Evolutionary conservation across 176 grass and related monocot species (phyloP).

Genomic region (Calamus simplicifolius): DNA sequence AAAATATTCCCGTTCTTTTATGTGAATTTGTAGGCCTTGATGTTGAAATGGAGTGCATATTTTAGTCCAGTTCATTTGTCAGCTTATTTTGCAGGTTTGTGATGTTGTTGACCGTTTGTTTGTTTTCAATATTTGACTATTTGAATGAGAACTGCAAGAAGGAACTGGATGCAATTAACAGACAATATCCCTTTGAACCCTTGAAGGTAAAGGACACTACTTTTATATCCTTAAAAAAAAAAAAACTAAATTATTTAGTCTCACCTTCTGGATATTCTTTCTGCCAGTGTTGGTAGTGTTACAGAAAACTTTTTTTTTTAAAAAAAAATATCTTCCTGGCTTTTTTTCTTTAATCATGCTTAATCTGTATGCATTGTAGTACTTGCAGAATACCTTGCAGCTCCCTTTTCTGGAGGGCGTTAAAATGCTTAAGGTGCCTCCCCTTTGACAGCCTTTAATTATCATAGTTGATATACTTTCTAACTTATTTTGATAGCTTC

Average conservation of each 20-base stretch:
- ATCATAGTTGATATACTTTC: background rate
- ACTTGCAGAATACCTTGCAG: slow-evolving; percentile 71
- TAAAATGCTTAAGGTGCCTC: slow-evolving; percentile 79
- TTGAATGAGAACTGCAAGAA: slow-evolving; percentile 63
- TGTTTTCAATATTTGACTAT: slow-evolving; percentile 83
- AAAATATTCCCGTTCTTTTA: background rate
- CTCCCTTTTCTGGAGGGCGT: slow-evolving; percentile 77
- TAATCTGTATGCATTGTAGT: slow-evolving; percentile 38
- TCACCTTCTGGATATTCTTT: no score
- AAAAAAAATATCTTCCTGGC: no score
- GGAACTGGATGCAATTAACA: slow-evolving; percentile 82
- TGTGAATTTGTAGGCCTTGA: slow-evolving; percentile 95
- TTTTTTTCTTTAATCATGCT: background rate
- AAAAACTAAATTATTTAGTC: no score
- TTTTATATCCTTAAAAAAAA: background rate
- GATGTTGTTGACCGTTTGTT: slow-evolving; percentile 84
- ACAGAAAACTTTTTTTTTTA: no score
- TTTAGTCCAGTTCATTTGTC: slow-evolving; percentile 1
- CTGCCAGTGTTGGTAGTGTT: no score
- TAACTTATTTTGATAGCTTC: no score
- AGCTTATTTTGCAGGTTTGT: slow-evolving; percentile 49
- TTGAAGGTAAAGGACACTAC: slow-evolving; percentile 39
- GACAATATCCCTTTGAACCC: slow-evolving; percentile 79
- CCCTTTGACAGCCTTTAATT: background rate
- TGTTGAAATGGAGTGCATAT: slow-evolving; percentile 62